Percentiles rank a stretch among this genome's conserved stretches.
Conservation (phyloP, 1,284 basidiomycete genomes). For the Trametes polyzona region DNA sequence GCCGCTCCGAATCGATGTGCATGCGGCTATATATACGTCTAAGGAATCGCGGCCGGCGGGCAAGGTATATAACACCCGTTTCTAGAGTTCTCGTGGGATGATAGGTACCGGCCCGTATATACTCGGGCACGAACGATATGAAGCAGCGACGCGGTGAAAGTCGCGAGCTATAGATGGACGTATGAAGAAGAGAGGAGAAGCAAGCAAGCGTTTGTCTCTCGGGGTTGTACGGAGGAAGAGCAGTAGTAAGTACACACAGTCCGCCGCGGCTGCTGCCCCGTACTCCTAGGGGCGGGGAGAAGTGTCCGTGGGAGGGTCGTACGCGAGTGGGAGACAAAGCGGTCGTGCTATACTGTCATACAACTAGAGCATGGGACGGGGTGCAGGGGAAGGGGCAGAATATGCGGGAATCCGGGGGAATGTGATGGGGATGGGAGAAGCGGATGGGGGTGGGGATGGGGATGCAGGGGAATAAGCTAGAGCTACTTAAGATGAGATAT, state of each 20-base stretch:
- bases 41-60: too few species aligned
- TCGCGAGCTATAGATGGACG: too few species aligned
- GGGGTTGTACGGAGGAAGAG: background rate
- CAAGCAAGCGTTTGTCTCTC: constrained; percentile 3
- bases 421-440: background rate
- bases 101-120: too few species aligned
- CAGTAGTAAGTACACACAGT: background rate
- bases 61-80: too few species aligned
- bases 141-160: too few species aligned
- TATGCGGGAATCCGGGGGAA: background rate
- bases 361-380: background rate
- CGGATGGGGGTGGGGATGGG: background rate
- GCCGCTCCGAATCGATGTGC: too few species aligned
- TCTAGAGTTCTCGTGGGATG: too few species aligned
- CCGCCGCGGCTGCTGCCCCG: background rate
- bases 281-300: background rate
- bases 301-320: background rate
- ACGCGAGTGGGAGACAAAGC: background rate
- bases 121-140: too few species aligned
- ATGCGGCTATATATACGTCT: too few species aligned
- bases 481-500: background rate
- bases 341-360: background rate
- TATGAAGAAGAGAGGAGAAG: background rate
- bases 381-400: too few species aligned
- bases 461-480: constrained; percentile 1